Evolutionary conservation across 768 basidiomycete species (phyloP).

Genomic region (Boletellus ananas): DNA sequence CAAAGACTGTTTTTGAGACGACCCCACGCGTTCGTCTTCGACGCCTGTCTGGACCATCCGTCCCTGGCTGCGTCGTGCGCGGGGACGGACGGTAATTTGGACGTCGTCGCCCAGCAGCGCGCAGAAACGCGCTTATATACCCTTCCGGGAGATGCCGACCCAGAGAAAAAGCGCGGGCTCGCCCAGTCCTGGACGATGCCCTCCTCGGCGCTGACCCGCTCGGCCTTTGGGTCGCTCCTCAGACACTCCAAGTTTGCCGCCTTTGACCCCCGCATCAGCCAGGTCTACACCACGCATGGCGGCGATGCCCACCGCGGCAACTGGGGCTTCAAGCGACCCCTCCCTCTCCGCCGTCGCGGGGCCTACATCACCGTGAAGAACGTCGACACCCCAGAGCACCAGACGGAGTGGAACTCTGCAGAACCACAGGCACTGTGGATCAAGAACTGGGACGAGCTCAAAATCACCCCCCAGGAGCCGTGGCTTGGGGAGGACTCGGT

Average conservation of each 20-base stretch:
- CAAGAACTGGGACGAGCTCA: slow-evolving; percentile 60
- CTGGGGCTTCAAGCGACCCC: slow-evolving; percentile 84
- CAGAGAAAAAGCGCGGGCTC: neutral
- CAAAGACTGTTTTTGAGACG: slow-evolving; percentile 90
- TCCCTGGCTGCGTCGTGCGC: slow-evolving; percentile 44
- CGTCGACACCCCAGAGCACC: slow-evolving; percentile 70
- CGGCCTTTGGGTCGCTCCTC: slow-evolving; percentile 72
- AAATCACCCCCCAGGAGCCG: slow-evolving; percentile 13
- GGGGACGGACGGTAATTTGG: slow-evolving; percentile 78
- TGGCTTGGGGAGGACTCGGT: slow-evolving; percentile 11
- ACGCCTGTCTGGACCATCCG: slow-evolving; percentile 89
- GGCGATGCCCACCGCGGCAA: slow-evolving; percentile 73
- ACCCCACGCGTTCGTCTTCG: slow-evolving; percentile 50
- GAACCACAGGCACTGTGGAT: slow-evolving; percentile 67
- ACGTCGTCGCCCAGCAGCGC: slow-evolving; percentile 51
- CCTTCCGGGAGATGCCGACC: slow-evolving; percentile 25
- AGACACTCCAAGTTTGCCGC: slow-evolving; percentile 80
- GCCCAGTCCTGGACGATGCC: slow-evolving; percentile 9
- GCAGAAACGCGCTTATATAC: slow-evolving; percentile 27
- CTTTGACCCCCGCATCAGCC: slow-evolving; percentile 71
- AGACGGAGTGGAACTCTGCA: slow-evolving; percentile 72
- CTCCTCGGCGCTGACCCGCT: slow-evolving; percentile 40
- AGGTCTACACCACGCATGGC: slow-evolving; percentile 69
- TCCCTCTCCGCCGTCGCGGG: slow-evolving; percentile 60
- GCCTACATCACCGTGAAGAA: slow-evolving; percentile 62